A percentile compares a stretch with the other conserved stretches of the same genome.
Conservation (phyloP, 2,329 filamentous ascomycete species). For the Hypomyces perniciosus region DNA sequence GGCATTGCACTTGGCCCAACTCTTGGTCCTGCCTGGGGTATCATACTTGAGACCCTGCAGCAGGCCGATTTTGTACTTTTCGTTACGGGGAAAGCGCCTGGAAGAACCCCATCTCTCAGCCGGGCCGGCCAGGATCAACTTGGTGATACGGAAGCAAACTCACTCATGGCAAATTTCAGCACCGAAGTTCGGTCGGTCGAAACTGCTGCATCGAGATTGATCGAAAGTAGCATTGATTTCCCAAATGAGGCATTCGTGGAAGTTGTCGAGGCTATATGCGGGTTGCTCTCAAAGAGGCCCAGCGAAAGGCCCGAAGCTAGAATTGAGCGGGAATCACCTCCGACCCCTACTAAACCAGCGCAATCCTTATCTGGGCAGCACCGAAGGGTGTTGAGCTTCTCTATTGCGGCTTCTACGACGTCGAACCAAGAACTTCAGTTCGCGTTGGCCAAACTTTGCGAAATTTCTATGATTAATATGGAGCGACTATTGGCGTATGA, state of each 20-base stretch:
- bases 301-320: slow-evolving; percentile 17
- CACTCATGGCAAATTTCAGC: slow-evolving; percentile 61
- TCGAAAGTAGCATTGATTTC: slow-evolving; percentile 90
- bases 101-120: slow-evolving; percentile 43
- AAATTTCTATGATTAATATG: slow-evolving; percentile 68
- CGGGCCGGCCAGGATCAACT: slow-evolving; percentile 39
- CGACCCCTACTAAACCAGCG: slow-evolving; percentile 23
- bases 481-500: slow-evolving; percentile 64
- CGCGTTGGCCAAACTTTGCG: slow-evolving; percentile 67
- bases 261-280: slow-evolving; percentile 69
- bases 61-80: slow-evolving; percentile 86
- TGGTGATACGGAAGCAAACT: slow-evolving; percentile 45
- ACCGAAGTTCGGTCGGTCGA: slow-evolving; percentile 84
- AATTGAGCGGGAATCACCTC: slow-evolving; percentile 13
- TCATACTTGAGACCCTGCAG: slow-evolving; percentile 85
- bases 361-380: slow-evolving; percentile 36
- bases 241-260: slow-evolving; percentile 75
- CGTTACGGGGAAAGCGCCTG: slow-evolving; percentile 50
- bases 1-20: slow-evolving; percentile 92
- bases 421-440: slow-evolving; percentile 59
- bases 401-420: slow-evolving; percentile 37
- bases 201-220: slow-evolving; percentile 74
- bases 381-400: slow-evolving; percentile 43
- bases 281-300: slow-evolving; percentile 50
- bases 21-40: slow-evolving; percentile 77